Evolutionary conservation across 139 green algal genomes (phyloP).

Genomic region (Chlamydomonas sphaeroides): DNA sequence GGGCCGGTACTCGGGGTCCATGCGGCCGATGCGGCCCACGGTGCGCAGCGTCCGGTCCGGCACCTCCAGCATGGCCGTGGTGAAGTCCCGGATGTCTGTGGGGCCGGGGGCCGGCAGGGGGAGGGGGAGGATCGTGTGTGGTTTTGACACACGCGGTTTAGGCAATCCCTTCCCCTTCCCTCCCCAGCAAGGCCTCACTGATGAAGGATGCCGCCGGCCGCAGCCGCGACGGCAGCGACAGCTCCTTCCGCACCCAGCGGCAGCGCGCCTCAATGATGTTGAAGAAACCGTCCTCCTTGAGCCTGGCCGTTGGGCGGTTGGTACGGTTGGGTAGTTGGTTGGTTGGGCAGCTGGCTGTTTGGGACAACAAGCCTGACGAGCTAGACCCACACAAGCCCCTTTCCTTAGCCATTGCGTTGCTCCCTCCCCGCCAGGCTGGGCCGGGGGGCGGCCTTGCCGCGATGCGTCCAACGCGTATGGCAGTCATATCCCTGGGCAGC

Average conservation of each 20-base stretch:
- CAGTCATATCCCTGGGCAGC: background rate
- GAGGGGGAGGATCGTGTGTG: background rate
- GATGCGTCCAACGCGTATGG: no score
- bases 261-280: background rate
- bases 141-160: background rate
- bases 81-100: constrained; percentile 5
- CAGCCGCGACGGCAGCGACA: background rate
- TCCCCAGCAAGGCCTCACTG: background rate
- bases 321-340: no score
- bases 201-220: constrained; percentile 1
- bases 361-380: no score
- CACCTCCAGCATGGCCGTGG: background rate
- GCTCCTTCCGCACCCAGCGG: background rate
- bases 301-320: background rate
- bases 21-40: background rate
- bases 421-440: no score
- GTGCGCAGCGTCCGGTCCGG: background rate
- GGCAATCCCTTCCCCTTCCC: background rate
- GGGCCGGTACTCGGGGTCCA: background rate
- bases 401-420: no score
- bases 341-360: no score
- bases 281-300: background rate
- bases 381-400: no score
- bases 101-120: background rate
- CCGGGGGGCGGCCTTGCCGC: no score